Evolutionary conservation across 805 yeast species (phyloP), one percentile per base, ranked within the genome.

Genomic region (Ogataea chonburiensis): DNA sequence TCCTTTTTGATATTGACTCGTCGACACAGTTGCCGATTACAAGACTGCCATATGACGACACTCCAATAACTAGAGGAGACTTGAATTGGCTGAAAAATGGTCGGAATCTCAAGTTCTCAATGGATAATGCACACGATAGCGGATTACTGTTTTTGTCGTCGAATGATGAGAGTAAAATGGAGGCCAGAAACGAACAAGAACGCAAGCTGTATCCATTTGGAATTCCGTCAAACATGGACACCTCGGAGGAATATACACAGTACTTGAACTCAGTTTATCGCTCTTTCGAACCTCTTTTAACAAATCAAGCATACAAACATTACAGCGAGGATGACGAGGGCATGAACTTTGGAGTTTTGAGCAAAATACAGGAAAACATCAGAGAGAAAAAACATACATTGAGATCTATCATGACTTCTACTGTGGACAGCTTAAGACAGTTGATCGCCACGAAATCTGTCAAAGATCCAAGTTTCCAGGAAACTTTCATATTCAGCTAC

Each of bases 181-280:
- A 27, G 3, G 29, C 23, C 9, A 17, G 18, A 13, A 15, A 35
- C 23, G 64, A 63, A 8, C 64, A 68, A 31, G 70, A 70, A 27
- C 64, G 69, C 18, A 66, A 70, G 40, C 38, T 67, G 10, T 67
- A 61, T 38, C 70, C 73, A 3, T 70, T 71, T 17, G 55, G 52
- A 3, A 38, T 62, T 7, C 45, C 57, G 1, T 47, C 55, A n/a
- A 56, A 64, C 14, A 58, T 67, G 17, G 72, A 65, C 26, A 60
- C 64, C 18, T 64, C 75, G 1, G 49, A 52, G 5, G 61, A 60
- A 15, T 79, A 72, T 47, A 50, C 62, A 3, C 54, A 66, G 8
- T 82, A 75, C 45, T 67, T 77, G 24, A 70, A 70, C 18, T 54
- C 65, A 7, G 48, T 76, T 10, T 83, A 72, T 55, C 73, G 74